phyloP scores from a whole-genome alignment of 768 basidiomycete genomes.

The Lentinus tigrinus region DNA sequence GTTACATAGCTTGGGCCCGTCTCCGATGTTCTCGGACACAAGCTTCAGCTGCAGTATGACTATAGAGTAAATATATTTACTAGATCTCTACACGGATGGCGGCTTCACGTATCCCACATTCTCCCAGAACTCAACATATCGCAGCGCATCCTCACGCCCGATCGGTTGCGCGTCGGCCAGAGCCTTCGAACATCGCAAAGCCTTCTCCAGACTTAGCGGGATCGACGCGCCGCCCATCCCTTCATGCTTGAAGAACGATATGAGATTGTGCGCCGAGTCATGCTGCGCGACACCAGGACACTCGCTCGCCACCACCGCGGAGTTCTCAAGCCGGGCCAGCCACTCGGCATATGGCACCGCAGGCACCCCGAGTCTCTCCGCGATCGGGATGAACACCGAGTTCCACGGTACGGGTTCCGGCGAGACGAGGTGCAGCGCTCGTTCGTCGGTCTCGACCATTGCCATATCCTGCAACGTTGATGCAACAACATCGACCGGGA shows the following conservation, averaged over 20 bases:
- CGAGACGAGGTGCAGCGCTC: slow-evolving; percentile 29
- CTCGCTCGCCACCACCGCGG: slow-evolving; percentile 5
- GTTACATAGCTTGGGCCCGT: no score
- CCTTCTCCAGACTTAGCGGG: slow-evolving; percentile 13
- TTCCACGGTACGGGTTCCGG: slow-evolving; percentile 26
- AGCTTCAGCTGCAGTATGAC: no score
- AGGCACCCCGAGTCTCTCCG: slow-evolving; percentile 19
- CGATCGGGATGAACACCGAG: slow-evolving; percentile 17
- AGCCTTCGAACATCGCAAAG: slow-evolving; percentile 6
- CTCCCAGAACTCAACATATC: slow-evolving; percentile 16
- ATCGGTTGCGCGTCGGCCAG: slow-evolving; percentile 7
- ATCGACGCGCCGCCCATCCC: slow-evolving; percentile 14
- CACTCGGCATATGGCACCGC: slow-evolving; percentile 25
- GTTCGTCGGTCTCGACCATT: slow-evolving; percentile 14
- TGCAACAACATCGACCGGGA: slow-evolving; percentile 18
- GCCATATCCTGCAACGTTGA: slow-evolving; percentile 13
- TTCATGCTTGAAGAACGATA: slow-evolving; percentile 13
- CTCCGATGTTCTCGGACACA: no score
- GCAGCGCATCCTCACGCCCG: slow-evolving; percentile 13
- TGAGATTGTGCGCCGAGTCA: slow-evolving; percentile 13
- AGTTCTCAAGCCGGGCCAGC: slow-evolving; percentile 19
- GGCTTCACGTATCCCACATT: slow-evolving; percentile 7
- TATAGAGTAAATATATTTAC: no score
- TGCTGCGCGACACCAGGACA: slow-evolving; percentile 5
- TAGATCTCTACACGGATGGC: no score